Evolutionary conservation across 208 protist genomes (phyloP).

Genomic region (Entamoeba histolytica): DNA sequence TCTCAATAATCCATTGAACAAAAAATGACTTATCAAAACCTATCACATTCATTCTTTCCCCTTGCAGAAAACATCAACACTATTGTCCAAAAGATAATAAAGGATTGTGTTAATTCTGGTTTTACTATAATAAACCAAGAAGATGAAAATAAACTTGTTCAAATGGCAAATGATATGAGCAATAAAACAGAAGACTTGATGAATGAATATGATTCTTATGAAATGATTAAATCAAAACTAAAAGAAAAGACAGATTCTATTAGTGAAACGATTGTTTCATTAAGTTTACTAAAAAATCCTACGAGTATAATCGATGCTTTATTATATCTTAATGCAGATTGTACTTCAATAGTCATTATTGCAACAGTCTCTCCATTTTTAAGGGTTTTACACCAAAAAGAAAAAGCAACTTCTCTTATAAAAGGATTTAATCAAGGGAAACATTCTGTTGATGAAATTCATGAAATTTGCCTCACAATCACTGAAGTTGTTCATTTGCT

Average conservation of each 20-base stretch:
- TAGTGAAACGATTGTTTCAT: no score
- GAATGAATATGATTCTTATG: neutral
- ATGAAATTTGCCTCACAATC: neutral
- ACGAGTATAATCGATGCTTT: neutral
- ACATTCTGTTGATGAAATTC: neutral
- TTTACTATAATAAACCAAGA: no score
- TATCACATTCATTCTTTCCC: no score
- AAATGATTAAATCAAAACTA: neutral
- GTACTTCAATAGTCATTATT: neutral
- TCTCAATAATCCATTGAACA: no score
- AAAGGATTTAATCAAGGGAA: neutral
- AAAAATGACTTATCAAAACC: no score
- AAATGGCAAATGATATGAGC: neutral
- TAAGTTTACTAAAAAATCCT: no score
- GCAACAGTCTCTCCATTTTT: neutral
- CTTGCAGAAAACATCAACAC: no score
- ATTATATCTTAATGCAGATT: neutral
- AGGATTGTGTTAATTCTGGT: no score
- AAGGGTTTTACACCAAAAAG: neutral
- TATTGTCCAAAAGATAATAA: no score
- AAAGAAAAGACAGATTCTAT: neutral
- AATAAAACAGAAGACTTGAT: neutral
- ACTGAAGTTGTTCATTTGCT: neutral
- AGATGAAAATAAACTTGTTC: no score
- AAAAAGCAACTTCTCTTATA: neutral